Percentiles rank a stretch among this genome's conserved stretches.
phyloP scores from a whole-genome alignment of 257 asterid genomes.

The Solanum pinnatisectum region DNA sequence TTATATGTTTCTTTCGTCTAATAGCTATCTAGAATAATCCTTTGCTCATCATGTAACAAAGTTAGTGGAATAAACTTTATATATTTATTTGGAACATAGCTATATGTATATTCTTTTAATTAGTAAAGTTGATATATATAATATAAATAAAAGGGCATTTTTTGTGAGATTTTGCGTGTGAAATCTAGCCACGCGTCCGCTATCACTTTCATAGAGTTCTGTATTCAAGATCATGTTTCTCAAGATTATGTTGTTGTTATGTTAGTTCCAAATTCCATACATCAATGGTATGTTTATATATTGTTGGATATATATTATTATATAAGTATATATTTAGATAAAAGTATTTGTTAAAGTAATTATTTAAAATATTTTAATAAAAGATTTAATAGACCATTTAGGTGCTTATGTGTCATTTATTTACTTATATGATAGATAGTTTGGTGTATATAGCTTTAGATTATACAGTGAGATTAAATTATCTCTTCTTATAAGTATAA shows the following conservation, averaged over 20 bases:
- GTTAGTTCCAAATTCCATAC: neutral
- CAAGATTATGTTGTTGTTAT: neutral
- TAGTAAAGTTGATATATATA: slow-evolving; percentile 12
- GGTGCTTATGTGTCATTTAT: neutral
- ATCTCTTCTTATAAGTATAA: too few relatives aligned
- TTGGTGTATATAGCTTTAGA: neutral
- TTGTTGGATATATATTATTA: too few relatives aligned
- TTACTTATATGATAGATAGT: neutral
- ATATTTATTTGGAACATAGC: neutral
- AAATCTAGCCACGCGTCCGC: slow-evolving; percentile 21
- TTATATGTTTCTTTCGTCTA: neutral
- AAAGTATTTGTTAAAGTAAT: neutral
- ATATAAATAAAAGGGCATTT: neutral
- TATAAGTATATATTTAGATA: too few relatives aligned
- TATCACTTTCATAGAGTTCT: slow-evolving; percentile 8
- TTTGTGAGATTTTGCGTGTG: slow-evolving; percentile 13
- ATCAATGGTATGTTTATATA: neutral
- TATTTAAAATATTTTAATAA: too few relatives aligned
- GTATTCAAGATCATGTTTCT: neutral
- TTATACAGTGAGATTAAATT: too few relatives aligned
- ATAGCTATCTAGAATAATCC: neutral
- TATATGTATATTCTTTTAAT: slow-evolving; percentile 4
- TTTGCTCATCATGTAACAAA: slow-evolving; percentile 14
- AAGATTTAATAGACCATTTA: neutral
- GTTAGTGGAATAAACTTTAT: slow-evolving; percentile 4